A percentile compares a stretch with the other conserved stretches of the same genome.
These are phyloP conservation scores for Metschnikowia vanudenii DNA, from an alignment of 805 yeast species.

Conservation along the genomic window DNA sequence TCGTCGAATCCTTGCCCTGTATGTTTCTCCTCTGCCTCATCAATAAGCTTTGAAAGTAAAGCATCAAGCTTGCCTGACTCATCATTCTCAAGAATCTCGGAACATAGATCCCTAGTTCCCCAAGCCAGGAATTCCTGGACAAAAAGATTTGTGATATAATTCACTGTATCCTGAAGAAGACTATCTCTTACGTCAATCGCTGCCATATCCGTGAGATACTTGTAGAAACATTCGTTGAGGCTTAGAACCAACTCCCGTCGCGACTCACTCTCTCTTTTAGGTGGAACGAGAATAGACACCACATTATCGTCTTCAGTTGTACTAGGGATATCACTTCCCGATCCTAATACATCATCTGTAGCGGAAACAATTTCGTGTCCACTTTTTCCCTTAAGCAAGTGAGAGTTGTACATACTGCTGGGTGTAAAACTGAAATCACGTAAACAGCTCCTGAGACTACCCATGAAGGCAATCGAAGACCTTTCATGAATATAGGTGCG, in stretches of 20 bases:
- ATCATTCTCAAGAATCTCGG: constrained; percentile 7
- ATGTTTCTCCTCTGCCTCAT: constrained; percentile 16
- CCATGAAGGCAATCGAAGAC: constrained; percentile 3
- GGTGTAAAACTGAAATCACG: background rate
- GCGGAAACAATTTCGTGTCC: background rate
- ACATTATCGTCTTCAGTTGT: no score
- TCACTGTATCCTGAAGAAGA: constrained; percentile 6
- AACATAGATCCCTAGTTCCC: constrained; percentile 13
- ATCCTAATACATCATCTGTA: background rate
- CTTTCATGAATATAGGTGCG: background rate
- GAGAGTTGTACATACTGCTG: background rate
- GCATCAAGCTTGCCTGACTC: constrained; percentile 10
- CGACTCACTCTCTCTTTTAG: background rate
- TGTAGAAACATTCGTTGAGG: constrained; percentile 1
- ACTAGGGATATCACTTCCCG: no score
- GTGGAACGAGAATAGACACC: background rate
- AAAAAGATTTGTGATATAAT: constrained; percentile 16
- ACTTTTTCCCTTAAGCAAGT: background rate
- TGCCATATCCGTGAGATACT: background rate
- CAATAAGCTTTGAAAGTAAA: constrained; percentile 5
- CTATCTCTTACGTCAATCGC: background rate
- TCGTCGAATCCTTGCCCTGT: constrained; percentile 15
- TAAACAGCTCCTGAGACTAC: constrained; percentile 4
- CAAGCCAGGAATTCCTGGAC: constrained; percentile 17
- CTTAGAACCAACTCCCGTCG: background rate